Conservation (phyloP, 768 basidiomycete species). For the Pleurotus ostreatus region DNA sequence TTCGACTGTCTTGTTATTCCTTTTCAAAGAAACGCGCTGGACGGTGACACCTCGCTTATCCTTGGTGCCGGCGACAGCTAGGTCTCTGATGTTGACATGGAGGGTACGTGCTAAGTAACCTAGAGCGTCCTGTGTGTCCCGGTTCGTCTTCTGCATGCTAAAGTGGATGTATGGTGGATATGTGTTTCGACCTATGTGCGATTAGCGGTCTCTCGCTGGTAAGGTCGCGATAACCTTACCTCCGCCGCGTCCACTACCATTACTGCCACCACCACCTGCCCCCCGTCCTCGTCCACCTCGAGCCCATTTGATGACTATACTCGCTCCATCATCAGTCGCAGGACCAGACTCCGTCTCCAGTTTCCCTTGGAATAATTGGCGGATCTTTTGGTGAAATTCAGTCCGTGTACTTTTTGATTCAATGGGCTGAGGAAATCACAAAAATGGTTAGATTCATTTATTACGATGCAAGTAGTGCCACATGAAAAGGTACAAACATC, state of each 20-base stretch:
- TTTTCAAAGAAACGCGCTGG: slow-evolving; percentile 80
- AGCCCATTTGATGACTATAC: slow-evolving; percentile 79
- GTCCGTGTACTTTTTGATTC: slow-evolving; percentile 76
- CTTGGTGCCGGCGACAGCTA: slow-evolving; percentile 93
- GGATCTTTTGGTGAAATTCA: slow-evolving; percentile 74
- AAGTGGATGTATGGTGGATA: slow-evolving; percentile 93
- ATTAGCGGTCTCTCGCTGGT: slow-evolving; percentile 23
- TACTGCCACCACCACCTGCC: slow-evolving; percentile 34
- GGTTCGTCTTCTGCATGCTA: slow-evolving; percentile 94
- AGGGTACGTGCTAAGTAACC: slow-evolving; percentile 73
- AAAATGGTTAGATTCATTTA: slow-evolving; percentile 8
- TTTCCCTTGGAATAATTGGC: slow-evolving; percentile 78
- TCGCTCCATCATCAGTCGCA: slow-evolving; percentile 62
- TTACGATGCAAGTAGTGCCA: slow-evolving; percentile 9
- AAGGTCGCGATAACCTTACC: slow-evolving; percentile 14
- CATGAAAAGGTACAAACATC: slow-evolving; percentile 53
- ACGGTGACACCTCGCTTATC: slow-evolving; percentile 97
- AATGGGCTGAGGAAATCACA: slow-evolving; percentile 59
- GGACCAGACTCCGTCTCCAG: slow-evolving; percentile 80
- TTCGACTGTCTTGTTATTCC: slow-evolving; percentile 73
- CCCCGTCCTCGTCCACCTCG: slow-evolving; percentile 39
- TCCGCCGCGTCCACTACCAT: slow-evolving; percentile 23
- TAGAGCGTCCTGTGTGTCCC: slow-evolving; percentile 95
- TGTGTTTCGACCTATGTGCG: slow-evolving; percentile 52
- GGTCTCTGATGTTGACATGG: slow-evolving; percentile 74